Evolutionary conservation across 352 stramenopile genomes (phyloP), one percentile per base, ranked within the genome.

Genomic region (Phytophthora cryptogea): DNA sequence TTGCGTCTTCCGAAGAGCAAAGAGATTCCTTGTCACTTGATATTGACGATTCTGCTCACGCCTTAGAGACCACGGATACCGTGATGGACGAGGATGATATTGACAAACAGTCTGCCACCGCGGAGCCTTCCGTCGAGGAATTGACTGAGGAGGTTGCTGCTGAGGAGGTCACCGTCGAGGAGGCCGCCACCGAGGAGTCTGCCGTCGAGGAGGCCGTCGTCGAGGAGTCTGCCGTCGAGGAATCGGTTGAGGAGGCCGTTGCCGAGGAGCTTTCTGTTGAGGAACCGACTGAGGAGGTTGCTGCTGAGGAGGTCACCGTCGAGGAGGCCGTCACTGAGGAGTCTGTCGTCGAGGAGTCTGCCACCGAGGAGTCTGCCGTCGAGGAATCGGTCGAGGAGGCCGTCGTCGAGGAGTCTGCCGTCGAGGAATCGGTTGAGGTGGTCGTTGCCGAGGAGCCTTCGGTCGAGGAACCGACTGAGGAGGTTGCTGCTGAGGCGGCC

Each of bases 11-110:
- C 5, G 55, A 63, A 16, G 45, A 63, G 11, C 44, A 50, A 17
- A 39, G 44, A 8, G 54, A 63, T 27, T 63, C 54, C 28, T 39
- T 63, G 39, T 39, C 45, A 8, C 36, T 50, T 28, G 36, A 63
- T 30, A 45, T 13, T 11, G 14, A 31, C 11, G 41, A 53, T 26
- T 14, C 39, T 26, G 28, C 16, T 42, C 23, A 1, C 5, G n/a
- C 23, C 26, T 2, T 28, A 4, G 35, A 47, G 2, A 6, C 26
- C 39, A 4, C 36, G 20, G 20, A 23, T 2, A 23, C 20, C 2
- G 1, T 23, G 1, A 2, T 23, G 20, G 20, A 3, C 20, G 2
- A 23, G 20, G 20, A 23, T 23, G 20, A 23, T 23, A 2, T 23
- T 23, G 2, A 23, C 20, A 2, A 1, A 1, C 20, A 23, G 20